phyloP scores from a whole-genome alignment of 805 yeast species.

The Candida lessepsii region DNA sequence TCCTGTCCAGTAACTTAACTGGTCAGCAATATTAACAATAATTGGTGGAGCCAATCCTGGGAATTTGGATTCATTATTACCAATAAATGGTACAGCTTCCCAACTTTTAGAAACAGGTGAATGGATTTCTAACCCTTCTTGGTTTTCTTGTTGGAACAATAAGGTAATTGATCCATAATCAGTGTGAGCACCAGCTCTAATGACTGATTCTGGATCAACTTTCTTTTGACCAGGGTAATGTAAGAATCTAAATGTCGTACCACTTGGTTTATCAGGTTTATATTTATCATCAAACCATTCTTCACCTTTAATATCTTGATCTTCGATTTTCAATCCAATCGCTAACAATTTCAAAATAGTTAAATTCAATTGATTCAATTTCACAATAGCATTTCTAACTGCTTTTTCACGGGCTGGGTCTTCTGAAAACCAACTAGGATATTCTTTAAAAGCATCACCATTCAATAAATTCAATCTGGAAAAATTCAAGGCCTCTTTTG shows the following conservation, averaged over 20 bases:
- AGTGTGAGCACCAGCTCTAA: slow-evolving; percentile 84
- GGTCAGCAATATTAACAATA: slow-evolving; percentile 78
- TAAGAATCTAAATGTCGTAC: slow-evolving; percentile 66
- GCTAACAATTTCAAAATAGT: slow-evolving; percentile 57
- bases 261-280: slow-evolving; percentile 49
- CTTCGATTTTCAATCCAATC: slow-evolving; percentile 60
- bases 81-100: slow-evolving; percentile 66
- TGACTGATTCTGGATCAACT: slow-evolving; percentile 49
- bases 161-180: slow-evolving; percentile 78
- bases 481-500: slow-evolving; percentile 71
- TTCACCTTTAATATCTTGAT: slow-evolving; percentile 38
- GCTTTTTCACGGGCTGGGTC: slow-evolving; percentile 41
- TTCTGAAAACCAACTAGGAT: slow-evolving; percentile 53
- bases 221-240: slow-evolving; percentile 65
- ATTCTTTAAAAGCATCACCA: slow-evolving; percentile 38
- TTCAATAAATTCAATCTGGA: slow-evolving; percentile 50
- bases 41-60: slow-evolving; percentile 56
- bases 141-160: slow-evolving; percentile 65
- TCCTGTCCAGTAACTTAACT: slow-evolving; percentile 77
- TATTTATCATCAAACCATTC: slow-evolving; percentile 69
- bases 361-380: slow-evolving; percentile 50
- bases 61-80: slow-evolving; percentile 21
- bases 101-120: slow-evolving; percentile 56
- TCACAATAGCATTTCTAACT: slow-evolving; percentile 35
- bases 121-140: slow-evolving; percentile 70